These are phyloP conservation scores for Neonectria coccinea DNA, from an alignment of 2,329 filamentous ascomycete species.

Conservation along the genomic window DNA sequence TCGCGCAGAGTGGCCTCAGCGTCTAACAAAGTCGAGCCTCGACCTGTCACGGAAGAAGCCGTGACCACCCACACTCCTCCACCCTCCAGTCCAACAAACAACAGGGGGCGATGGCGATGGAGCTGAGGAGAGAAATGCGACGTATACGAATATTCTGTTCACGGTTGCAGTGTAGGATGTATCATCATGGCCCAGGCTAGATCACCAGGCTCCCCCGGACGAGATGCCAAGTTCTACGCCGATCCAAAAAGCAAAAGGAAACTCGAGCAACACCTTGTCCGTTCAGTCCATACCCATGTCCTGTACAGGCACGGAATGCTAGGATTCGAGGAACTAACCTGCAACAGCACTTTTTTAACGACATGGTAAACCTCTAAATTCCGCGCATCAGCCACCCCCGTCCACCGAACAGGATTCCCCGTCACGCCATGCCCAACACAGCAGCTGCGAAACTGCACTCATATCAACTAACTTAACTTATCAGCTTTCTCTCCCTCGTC, in stretches of 20 bases:
- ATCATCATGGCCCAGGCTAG: not conserved
- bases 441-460: slow-evolving; percentile 14
- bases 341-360: not conserved
- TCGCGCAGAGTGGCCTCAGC: slow-evolving; percentile 12
- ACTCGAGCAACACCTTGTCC: not conserved
- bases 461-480: slow-evolving; percentile 1
- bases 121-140: not conserved
- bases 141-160: not conserved
- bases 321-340: not conserved
- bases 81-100: not conserved
- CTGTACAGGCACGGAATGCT: not conserved
- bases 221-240: slow-evolving; percentile 9
- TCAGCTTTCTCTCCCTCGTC: not conserved
- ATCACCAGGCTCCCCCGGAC: slow-evolving; percentile 11
- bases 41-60: not conserved
- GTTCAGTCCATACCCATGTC: not conserved
- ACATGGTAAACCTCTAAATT: slow-evolving; percentile 9
- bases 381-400: not conserved
- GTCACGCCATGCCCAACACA: slow-evolving; percentile 19
- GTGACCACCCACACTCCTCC: not conserved
- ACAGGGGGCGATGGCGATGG: not conserved
- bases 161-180: not conserved
- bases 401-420: not conserved
- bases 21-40: not conserved
- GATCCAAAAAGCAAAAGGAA: slow-evolving; percentile 11